phyloP scores from a whole-genome alignment of 2,329 filamentous ascomycete species.

The Fonsecaea nubica region DNA sequence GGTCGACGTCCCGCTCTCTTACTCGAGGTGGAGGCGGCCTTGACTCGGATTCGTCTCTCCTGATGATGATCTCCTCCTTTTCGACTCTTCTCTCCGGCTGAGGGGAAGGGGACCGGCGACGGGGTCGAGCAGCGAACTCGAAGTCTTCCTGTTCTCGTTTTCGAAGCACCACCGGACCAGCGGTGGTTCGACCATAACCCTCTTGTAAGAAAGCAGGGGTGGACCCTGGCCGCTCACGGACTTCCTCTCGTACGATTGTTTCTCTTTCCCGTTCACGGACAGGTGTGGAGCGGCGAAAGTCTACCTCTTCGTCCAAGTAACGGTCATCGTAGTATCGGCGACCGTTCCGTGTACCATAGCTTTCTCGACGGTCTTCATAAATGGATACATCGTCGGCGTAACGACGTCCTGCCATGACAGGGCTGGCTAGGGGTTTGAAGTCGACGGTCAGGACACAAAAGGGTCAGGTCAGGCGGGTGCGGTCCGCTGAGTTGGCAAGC shows the following conservation, averaged over 20 bases:
- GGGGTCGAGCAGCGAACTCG: slow-evolving; percentile 40
- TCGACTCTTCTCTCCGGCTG: slow-evolving; percentile 42
- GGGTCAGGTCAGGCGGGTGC: neutral
- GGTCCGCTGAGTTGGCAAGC: slow-evolving; percentile 7
- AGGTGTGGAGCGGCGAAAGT: slow-evolving; percentile 53
- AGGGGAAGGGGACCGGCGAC: slow-evolving; percentile 39
- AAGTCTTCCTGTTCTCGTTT: slow-evolving; percentile 44
- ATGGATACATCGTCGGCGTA: slow-evolving; percentile 49
- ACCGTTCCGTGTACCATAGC: slow-evolving; percentile 51
- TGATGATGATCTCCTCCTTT: slow-evolving; percentile 45
- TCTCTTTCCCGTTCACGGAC: slow-evolving; percentile 51
- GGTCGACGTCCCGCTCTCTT: slow-evolving; percentile 38
- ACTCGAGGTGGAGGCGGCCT: slow-evolving; percentile 33
- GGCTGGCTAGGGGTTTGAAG: slow-evolving; percentile 5
- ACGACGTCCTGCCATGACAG: slow-evolving; percentile 52
- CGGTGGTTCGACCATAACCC: slow-evolving; percentile 44
- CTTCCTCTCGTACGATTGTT: slow-evolving; percentile 35
- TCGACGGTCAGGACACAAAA: neutral
- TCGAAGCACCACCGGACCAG: slow-evolving; percentile 44
- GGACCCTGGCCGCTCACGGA: slow-evolving; percentile 31
- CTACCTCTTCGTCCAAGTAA: slow-evolving; percentile 58
- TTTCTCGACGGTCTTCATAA: slow-evolving; percentile 56
- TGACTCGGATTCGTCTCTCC: slow-evolving; percentile 21
- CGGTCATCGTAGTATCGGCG: slow-evolving; percentile 55
- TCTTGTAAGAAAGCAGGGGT: slow-evolving; percentile 47